Percentiles rank a stretch among this genome's conserved stretches.
Evolutionary conservation across 495 filamentous ascomycete genomes (phyloP).

Genomic region (Massariosphaeria phaeospora): DNA sequence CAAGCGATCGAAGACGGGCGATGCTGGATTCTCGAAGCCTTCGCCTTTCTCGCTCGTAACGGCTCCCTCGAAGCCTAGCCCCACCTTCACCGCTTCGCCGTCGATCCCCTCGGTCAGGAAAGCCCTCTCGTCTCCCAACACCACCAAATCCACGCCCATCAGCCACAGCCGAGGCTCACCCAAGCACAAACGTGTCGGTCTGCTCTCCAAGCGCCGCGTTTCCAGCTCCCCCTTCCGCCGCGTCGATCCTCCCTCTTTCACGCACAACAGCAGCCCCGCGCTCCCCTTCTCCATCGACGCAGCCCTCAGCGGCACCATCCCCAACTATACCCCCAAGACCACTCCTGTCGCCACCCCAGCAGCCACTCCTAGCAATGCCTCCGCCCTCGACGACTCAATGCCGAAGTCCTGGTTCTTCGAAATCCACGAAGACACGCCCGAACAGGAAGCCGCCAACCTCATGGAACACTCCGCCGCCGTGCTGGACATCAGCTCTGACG

Average conservation of each 20-base stretch:
- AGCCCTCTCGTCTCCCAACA: constrained; percentile 39
- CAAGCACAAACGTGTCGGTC: constrained; percentile 55
- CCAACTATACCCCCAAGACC: constrained; percentile 47
- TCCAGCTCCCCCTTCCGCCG: constrained; percentile 51
- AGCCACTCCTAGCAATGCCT: constrained; percentile 3
- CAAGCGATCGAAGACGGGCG: constrained; percentile 64
- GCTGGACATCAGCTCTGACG: constrained; percentile 69
- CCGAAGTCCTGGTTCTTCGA: constrained; percentile 79
- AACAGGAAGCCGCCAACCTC: constrained; percentile 83
- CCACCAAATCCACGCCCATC: constrained; percentile 40
- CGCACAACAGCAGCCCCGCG: constrained; percentile 36
- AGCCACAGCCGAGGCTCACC: constrained; percentile 58
- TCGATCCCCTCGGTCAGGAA: constrained; percentile 38
- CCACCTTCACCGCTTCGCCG: constrained; percentile 7
- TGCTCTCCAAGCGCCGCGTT: constrained; percentile 58
- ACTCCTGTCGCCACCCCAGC: constrained; percentile 27
- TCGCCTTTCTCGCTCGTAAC: constrained; percentile 32
- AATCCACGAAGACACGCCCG: constrained; percentile 87
- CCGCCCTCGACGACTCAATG: constrained; percentile 40
- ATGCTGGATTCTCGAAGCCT: constrained; percentile 36
- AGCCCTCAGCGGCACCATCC: constrained; percentile 65
- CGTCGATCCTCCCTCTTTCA: constrained; percentile 52
- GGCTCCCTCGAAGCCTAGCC: constrained; percentile 12
- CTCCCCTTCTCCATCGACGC: constrained; percentile 74
- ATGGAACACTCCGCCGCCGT: constrained; percentile 84